These are phyloP conservation scores for Talaromyces nanjingensis DNA, from an alignment of 495 filamentous ascomycete genomes.

Conservation along the genomic window DNA sequence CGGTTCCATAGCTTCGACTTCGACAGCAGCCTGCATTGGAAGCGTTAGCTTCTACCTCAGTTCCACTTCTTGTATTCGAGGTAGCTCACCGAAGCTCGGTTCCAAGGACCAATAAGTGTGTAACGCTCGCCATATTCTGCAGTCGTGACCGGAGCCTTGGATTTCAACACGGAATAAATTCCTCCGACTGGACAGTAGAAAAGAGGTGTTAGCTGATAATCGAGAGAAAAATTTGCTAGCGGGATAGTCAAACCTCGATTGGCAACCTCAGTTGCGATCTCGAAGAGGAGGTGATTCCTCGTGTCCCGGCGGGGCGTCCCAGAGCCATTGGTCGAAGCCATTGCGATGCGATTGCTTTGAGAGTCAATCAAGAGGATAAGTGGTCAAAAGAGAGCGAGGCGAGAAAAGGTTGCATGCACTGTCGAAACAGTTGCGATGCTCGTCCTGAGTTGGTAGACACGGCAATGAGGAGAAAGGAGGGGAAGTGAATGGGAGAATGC, in stretches of 20 bases:
- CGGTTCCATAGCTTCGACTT: constrained; percentile 88
- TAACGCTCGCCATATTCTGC: constrained; percentile 98
- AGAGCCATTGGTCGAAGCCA: constrained; percentile 16
- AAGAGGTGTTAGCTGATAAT: background rate
- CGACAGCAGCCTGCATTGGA: constrained; percentile 67
- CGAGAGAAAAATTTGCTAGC: background rate
- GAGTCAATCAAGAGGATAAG: background rate
- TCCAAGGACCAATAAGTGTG: constrained; percentile 90
- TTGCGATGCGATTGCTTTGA: background rate
- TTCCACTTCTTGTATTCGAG: background rate
- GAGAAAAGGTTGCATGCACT: background rate
- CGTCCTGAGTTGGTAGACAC: background rate
- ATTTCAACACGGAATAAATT: constrained; percentile 98
- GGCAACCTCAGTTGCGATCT: constrained; percentile 93
- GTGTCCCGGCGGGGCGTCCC: constrained; percentile 55
- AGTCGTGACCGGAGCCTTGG: constrained; percentile 94
- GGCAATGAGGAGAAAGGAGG: background rate
- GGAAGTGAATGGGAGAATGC: background rate
- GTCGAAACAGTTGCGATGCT: background rate
- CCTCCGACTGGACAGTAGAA: constrained; percentile 63
- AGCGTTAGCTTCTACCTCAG: background rate
- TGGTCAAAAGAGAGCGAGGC: background rate
- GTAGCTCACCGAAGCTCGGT: constrained; percentile 68
- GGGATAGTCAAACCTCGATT: constrained; percentile 64
- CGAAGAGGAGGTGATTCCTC: constrained; percentile 80